phyloP scores from a whole-genome alignment of 129 eudicot species.

The Pittosporum tobira region DNA sequence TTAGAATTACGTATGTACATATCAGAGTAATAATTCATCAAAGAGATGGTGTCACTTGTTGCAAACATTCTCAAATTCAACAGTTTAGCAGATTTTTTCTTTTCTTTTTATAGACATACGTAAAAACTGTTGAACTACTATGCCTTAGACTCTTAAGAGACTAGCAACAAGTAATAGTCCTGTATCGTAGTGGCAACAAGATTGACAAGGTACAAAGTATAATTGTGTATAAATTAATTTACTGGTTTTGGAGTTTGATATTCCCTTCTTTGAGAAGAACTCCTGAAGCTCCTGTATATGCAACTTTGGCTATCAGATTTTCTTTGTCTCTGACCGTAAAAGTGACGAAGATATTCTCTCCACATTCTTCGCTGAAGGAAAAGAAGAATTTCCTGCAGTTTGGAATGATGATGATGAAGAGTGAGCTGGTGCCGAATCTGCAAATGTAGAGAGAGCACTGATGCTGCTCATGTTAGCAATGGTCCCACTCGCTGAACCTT shows the following conservation, averaged over 20 bases:
- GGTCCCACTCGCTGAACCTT: conserved; percentile 41
- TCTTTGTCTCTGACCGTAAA: conserved; percentile 24
- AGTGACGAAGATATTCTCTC: conserved; percentile 50
- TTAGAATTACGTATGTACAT: too few species aligned
- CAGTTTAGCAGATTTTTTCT: neutral
- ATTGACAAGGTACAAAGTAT: neutral
- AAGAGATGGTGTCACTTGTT: neutral
- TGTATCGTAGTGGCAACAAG: neutral
- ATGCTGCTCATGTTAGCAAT: conserved; percentile 37
- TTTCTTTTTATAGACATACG: neutral
- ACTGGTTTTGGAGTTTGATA: neutral
- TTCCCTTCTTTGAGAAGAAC: neutral
- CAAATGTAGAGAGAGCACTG: conserved; percentile 49
- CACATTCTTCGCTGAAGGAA: conserved; percentile 44
- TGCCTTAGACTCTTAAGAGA: too few species aligned
- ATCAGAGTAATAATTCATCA: too few species aligned
- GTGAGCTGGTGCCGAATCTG: conserved; percentile 42
- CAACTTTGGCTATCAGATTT: conserved; percentile 5
- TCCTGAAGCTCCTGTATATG: neutral
- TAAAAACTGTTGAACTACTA: neutral
- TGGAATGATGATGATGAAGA: conserved; percentile 55
- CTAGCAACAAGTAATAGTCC: neutral
- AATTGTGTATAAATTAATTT: neutral
- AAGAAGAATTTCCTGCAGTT: conserved; percentile 39
- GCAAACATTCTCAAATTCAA: neutral